Conservation (phyloP, 306 rosid genomes). For the Amphicarpaea edgeworthii region DNA sequence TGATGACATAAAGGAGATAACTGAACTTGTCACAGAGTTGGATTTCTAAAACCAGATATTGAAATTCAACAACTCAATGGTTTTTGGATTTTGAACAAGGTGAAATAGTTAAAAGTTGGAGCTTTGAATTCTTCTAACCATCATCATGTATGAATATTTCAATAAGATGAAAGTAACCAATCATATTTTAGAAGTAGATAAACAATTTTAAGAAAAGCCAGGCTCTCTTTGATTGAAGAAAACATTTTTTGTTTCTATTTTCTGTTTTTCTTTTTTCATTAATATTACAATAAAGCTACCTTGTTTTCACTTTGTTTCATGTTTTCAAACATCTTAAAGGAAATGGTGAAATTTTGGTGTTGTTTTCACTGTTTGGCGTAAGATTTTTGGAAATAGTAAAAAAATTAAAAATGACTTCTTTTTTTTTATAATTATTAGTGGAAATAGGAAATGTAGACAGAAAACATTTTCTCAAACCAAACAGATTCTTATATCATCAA, state of each 20-base stretch:
- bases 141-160: conserved; percentile 31
- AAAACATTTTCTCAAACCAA: not conserved
- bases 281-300: not conserved
- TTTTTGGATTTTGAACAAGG: conserved; percentile 21
- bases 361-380: not conserved
- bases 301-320: not conserved
- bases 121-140: conserved; percentile 26
- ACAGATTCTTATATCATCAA: not conserved
- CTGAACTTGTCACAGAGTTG: not conserved
- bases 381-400: not conserved
- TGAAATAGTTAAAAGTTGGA: conserved; percentile 20
- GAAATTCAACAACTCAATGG: conserved; percentile 19
- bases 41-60: conserved; percentile 2
- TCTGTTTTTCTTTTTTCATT: not conserved
- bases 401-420: not conserved
- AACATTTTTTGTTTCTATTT: not conserved
- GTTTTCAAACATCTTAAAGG: not conserved
- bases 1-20: conserved; percentile 17
- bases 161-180: conserved; percentile 24
- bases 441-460: not conserved
- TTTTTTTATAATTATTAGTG: not conserved
- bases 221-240: not conserved
- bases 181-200: not conserved
- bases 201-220: not conserved
- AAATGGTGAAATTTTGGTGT: not conserved